Base-by-base conservation (phyloP, 2,329 filamentous ascomycete species). In the Hymenoscyphus fraxineus region DNA sequence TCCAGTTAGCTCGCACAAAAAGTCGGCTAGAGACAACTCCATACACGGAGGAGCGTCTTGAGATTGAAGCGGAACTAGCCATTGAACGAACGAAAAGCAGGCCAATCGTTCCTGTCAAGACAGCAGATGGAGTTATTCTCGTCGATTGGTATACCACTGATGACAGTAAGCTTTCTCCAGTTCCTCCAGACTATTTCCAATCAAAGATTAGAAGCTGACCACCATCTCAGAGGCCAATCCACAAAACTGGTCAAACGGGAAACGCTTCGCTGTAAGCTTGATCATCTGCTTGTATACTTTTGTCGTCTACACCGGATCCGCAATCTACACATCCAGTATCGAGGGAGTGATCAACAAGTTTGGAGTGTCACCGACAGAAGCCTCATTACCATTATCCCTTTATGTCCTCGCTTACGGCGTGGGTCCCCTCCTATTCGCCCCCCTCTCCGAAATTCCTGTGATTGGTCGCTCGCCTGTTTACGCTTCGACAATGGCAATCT, bases 381-480 rank as follows among this genome's bases (percentile, higher is more conserved):
- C 85, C 1, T 82, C 82, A 0, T 78, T 89, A 0, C 85, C 85
- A 0, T 78, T 89, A 5, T 81, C 85, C 0, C 80, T 89, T 64
- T 89, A 88, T 71, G 86, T 89, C 0, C 76, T 88, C 0, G 87
- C 85, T 1, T 86, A 86, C 66, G 87, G 88, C 13, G 76, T 87
- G 16, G 88, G 88, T 0, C 88, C 88, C 0, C 75, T 91, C 32
- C 66, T 91, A 31, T 90, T 85, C 76, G 86, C 85, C 0, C 89
- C 89, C 0, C 75, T 91, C 54, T 84, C 81, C 59, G 89, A 92
- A 76, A 84, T 91, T 27, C 87, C 88, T 0, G 73, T 81, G 57
- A 82, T 91, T 60, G 89, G 89, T 2, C 81, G 89, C 6, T 91
- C 88, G 70, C 84, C 85, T 0, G 83, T 88, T 6, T 92, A 92